Evolutionary conservation across 768 basidiomycete species (phyloP), one percentile per base, ranked within the genome.

Genomic region (Tephrocybe sp.): DNA sequence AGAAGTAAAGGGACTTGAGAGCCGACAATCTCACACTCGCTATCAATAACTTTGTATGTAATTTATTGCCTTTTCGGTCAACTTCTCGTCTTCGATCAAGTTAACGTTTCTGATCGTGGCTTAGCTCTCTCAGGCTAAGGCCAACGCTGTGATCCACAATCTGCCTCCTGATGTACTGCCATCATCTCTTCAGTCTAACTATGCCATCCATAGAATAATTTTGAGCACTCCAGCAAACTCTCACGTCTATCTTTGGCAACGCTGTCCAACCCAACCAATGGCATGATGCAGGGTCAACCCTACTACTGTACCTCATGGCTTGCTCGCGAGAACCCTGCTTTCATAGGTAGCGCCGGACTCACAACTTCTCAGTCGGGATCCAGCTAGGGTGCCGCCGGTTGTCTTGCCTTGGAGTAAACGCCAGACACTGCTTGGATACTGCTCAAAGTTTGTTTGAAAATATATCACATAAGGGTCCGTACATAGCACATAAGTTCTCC

Each of bases 11-110:
- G 30, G 42, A 8, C 41, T 35, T 48, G 30, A 47, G 51, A 51
- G 34, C 54, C 47, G 55, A 49, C 55, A 49, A 56, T 56, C 55
- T 46, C 55, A 52, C 50, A 51, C 50, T 47, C 35, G 49, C 49
- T 35, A 56, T 56, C 55, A 52, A 37, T n/a, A n/a, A n/a, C n/a
- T n/a, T n/a, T n/a, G 21, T n/a, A 46, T 49, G 43, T 49, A 52
- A 43, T 28, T 40, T 31, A 40, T 56, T 56, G 38, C 55, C 55
- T 52, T 52, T 42, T 35, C 21, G 49, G 21, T 9, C 24, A 11
- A 16, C 34, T 46, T 41, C 50, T 46, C 38, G 11, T 27, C 18
- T 47, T 41, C 43, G 42, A 45, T 28, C 42, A n/a, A n/a, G n/a
- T n/a, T n/a, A n/a, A n/a, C n/a, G n/a, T n/a, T n/a, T 51, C 43